Base-by-base conservation (phyloP, 2,329 filamentous ascomycete species). In the Botryotinia narcissicola region DNA sequence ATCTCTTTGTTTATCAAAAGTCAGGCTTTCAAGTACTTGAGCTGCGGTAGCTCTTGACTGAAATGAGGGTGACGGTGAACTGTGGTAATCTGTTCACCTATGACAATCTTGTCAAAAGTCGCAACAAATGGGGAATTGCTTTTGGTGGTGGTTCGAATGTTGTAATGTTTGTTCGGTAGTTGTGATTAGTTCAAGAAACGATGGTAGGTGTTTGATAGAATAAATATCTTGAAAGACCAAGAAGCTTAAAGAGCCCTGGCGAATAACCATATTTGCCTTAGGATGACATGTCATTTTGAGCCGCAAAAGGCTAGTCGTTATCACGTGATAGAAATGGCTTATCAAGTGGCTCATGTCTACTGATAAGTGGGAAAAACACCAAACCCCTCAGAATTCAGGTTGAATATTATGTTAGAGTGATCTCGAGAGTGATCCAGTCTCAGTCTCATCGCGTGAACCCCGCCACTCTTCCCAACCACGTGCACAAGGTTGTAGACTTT, bases 1-100 rank as follows among this genome's bases (percentile, higher is more conserved):
- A 63, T 64, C n/a, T 72, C 73, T 67, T 73, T 71, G 71, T 72
- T 70, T 64, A 71, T 71, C 71, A 67, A 59, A 74, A 70, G 44
- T 67, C 63, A 73, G 60, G 44, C 35, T 59, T 40, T 48, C 44
- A 46, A 60, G 57, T 62, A 37, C 35, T 70, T 57, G 40, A 70
- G 70, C 70, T 64, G 48, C n/a, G 40, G 60, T 42, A 66, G 70
- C 46, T 72, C 68, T 44, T 46, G 37, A 72, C n/a, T 57, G 48
- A 42, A 59, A 57, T 69, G 16, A 69, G 48, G 51, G 29, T 10
- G 66, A 44, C 48, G 37, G 20, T 44, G 18, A 57, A 32, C 35
- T 22, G 35, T 20, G 37, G 18, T 14, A 44, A 25, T 69, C 10
- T 25, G 42, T 29, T 57, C 51, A 57, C 51, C 51, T 29, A 14